Base-by-base conservation (phyloP, 1,139 yeast species). In the Blastobotrys apis region DNA sequence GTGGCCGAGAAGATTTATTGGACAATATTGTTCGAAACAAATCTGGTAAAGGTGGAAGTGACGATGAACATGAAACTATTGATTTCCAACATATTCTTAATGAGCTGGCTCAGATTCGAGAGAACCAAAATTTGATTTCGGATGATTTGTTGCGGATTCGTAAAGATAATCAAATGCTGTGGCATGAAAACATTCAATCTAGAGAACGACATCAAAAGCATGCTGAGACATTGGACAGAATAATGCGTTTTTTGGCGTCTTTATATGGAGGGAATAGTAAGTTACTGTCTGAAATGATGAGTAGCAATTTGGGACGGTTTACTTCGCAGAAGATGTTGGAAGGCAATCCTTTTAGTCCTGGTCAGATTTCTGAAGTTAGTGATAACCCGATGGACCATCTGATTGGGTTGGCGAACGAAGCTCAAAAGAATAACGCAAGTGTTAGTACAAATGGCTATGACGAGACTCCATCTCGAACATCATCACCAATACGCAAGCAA, bases 151-250 rank as follows among this genome's bases (percentile, higher is more conserved):
- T 82, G 53, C 73, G 97, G 48, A 80, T 92, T 32, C 75, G 90
- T 51, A 82, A 81, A 53, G 98, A 94, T 59, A 92, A 92, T 64
- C 90, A 87, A 60, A 68, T 87, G 55, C 68, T 92, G 43, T 92
- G 98, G 98, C 81, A 81, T 49, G 98, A 92, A 61, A 83, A 87
- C 58, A 81, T 75, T 58, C 69, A 81, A 45, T 83, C 94, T 3
- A 72, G 97, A 45, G 97, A 92, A 61, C 77, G 94, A 50, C 86
- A 88, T 62, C 79, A 82, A 53, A 74, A 82, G 34, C 98, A 92
- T 61, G 81, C 90, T 29, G 90, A 85, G 52, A 87, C 96, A 20
- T 71, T 92, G 50, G 95, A 88, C 55, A 84, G 86, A 56, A 92
- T 92, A 37, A 68, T 94, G 58, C 78, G 94, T 53, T 90, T 92